phyloP scores from a whole-genome alignment of 2,329 filamentous ascomycete species.

The Claviceps africana region DNA sequence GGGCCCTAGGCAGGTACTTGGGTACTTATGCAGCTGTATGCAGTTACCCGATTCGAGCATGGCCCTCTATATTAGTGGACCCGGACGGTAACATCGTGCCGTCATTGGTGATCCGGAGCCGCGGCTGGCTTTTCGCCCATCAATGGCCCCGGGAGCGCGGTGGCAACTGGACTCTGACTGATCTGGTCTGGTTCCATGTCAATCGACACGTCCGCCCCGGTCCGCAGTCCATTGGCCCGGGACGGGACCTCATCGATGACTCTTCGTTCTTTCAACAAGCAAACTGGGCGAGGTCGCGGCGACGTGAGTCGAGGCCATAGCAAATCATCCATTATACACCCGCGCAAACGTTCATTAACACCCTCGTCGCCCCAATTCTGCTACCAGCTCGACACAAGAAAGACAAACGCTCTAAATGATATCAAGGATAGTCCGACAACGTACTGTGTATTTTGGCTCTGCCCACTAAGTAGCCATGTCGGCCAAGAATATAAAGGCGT shows the following conservation, averaged over 20 bases:
- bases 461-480: slow-evolving; percentile 32
- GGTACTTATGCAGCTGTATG: neutral
- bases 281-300: slow-evolving; percentile 6
- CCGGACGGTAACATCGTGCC: too few species aligned
- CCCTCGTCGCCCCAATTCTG: neutral
- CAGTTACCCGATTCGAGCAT: slow-evolving; percentile 1
- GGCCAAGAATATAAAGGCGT: slow-evolving; percentile 42
- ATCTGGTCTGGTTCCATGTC: neutral
- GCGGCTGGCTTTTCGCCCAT: neutral
- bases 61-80: neutral
- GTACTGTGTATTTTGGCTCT: slow-evolving; percentile 8
- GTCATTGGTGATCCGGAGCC: too few species aligned
- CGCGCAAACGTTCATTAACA: too few species aligned
- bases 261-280: slow-evolving; percentile 1
- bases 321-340: neutral
- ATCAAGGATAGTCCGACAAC: slow-evolving; percentile 13
- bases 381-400: neutral
- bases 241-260: slow-evolving; percentile 3
- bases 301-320: neutral
- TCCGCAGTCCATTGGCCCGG: neutral
- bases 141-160: too few species aligned
- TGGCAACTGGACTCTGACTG: neutral
- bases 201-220: neutral
- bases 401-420: slow-evolving; percentile 13
- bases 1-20: neutral